Evolutionary conservation across 495 filamentous ascomycete genomes (phyloP).

Genomic region (Trichocladium uniseriatum): DNA sequence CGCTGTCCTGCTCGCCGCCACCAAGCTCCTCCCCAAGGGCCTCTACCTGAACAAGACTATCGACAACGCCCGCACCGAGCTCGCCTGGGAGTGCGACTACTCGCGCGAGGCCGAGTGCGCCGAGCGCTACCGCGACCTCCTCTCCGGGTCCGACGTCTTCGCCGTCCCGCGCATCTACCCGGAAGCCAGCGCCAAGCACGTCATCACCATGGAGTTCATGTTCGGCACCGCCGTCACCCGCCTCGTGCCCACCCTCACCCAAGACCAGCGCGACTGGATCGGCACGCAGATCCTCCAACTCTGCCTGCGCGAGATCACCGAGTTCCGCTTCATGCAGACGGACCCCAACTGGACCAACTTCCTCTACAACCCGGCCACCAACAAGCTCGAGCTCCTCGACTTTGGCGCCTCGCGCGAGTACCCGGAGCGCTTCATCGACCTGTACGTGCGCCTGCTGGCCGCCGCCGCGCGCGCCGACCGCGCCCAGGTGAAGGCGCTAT

Average conservation of each 20-base stretch:
- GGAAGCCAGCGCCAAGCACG: conserved; percentile 75
- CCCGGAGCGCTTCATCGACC: conserved; percentile 64
- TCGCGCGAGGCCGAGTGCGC: conserved; percentile 73
- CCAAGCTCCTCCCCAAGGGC: conserved; percentile 78
- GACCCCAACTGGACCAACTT: conserved; percentile 99
- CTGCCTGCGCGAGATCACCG: conserved; percentile 83
- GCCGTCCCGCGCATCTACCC: conserved; percentile 65
- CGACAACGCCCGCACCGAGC: conserved; percentile 84
- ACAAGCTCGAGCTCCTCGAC: conserved; percentile 83
- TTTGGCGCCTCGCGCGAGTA: conserved; percentile 90
- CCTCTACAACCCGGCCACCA: conserved; percentile 65
- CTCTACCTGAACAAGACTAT: conserved; percentile 96
- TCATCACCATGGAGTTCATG: conserved; percentile 90
- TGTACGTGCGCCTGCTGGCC: conserved; percentile 66
- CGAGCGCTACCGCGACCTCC: conserved; percentile 61
- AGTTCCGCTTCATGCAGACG: conserved; percentile 97
- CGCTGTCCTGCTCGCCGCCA: conserved; percentile 79
- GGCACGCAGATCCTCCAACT: conserved; percentile 88
- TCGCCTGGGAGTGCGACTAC: conserved; percentile 98
- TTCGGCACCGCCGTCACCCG: conserved; percentile 83
- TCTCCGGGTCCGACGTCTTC: conserved; percentile 67
- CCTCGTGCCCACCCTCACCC: conserved; percentile 52
- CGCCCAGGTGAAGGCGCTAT: conserved; percentile 52
- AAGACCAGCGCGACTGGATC: conserved; percentile 81
- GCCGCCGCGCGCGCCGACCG: conserved; percentile 67